Evolutionary conservation across 2,329 filamentous ascomycete genomes (phyloP), one percentile per base, ranked within the genome.

Genomic region (Mycocentrospora acerina): DNA sequence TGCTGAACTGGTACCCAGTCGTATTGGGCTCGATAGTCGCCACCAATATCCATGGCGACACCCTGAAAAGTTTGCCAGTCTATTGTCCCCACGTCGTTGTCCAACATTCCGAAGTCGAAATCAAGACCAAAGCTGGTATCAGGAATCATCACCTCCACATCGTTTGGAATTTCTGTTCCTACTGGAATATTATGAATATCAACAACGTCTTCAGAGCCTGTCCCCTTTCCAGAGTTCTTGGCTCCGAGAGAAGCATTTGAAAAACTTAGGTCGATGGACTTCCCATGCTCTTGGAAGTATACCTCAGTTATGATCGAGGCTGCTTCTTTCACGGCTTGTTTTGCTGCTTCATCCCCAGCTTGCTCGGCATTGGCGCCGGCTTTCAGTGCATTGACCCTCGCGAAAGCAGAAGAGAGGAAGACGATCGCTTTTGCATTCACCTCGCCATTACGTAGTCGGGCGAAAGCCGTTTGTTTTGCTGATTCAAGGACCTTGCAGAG

Each of bases 401-500:
- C 55, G 10, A 56, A 31, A 2, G 47, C 54, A 28, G 48, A 55
- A 5, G 29, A 30, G 4, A 55, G 18, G 32, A 56, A 59, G 6
- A 55, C 41, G 3, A 35, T 32, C 5, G 53, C 55, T 40, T 63
- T 63, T 4, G 45, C 46, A 25, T 60, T 61, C 9, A 49, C 53
- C 12, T 61, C 57, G 41, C 57, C 59, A n/a, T 48, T 48, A 8
- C 40, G 39, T 4, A 60, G 14, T 6, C 58, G 55, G 2, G 40
- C 29, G 6, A 44, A 24, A 10, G 46, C 33, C 11, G 19, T 53
- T 6, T 35, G 16, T 8, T 41, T 37, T 4, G 51, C 43, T 3
- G 31, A 34, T 8, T 43, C 30, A 1, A 57, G 32, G 6, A 46
- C 39, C 11, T 42, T 17, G 24, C 46, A 43, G 12, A 57, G 51